Conservation (phyloP, 768 basidiomycete species). For the Russula compacta region DNA sequence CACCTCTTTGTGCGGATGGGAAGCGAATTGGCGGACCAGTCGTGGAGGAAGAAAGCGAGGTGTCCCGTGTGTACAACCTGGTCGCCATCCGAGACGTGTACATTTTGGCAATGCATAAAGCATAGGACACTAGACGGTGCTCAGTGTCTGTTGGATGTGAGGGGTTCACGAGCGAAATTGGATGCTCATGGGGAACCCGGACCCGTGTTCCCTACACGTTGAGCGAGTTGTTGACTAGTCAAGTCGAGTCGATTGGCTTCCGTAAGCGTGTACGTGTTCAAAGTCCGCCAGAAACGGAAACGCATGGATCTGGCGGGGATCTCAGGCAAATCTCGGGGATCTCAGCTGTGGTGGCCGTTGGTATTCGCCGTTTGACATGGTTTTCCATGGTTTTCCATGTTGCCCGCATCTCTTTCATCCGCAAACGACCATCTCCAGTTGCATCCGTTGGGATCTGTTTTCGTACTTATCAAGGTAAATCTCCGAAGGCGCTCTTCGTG, state of each 20-base stretch:
- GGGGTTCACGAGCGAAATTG: background rate
- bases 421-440: background rate
- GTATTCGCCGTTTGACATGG: background rate
- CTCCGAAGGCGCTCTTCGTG: too few relatives aligned
- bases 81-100: background rate
- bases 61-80: background rate
- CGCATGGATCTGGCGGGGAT: background rate
- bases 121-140: constrained; percentile 1
- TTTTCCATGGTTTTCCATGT: too few relatives aligned
- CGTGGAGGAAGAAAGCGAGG: background rate
- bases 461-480: background rate
- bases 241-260: too few relatives aligned
- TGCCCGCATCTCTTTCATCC: background rate
- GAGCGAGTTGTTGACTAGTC: too few relatives aligned
- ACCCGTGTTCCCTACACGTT: too few relatives aligned
- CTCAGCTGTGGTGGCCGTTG: background rate
- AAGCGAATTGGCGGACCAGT: background rate
- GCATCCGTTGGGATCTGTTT: background rate
- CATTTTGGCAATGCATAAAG: background rate
- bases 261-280: background rate
- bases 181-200: background rate
- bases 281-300: background rate
- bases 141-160: background rate
- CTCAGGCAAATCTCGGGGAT: constrained; percentile 1
- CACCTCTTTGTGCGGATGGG: background rate